These are phyloP conservation scores for Saccharomycopsis crataegensis DNA, from an alignment of 1,139 yeast species.

Conservation along the genomic window DNA sequence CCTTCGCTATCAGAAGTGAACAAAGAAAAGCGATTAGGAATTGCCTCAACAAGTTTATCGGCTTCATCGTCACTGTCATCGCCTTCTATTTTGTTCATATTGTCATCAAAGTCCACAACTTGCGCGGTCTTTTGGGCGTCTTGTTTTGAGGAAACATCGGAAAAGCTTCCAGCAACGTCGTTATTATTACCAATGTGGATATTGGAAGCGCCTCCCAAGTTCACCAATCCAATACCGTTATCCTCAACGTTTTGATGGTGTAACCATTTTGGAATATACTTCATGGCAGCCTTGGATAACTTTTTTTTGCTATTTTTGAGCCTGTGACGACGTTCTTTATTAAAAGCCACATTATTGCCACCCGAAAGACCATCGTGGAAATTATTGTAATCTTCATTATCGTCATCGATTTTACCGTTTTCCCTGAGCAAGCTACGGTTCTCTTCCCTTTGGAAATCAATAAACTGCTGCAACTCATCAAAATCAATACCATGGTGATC, in stretches of 20 bases:
- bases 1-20: constrained; percentile 77
- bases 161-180: no score
- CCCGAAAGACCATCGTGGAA: constrained; percentile 20
- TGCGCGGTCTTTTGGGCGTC: constrained; percentile 11
- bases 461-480: constrained; percentile 71
- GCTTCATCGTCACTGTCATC: constrained; percentile 10
- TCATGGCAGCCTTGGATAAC: constrained; percentile 46
- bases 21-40: constrained; percentile 74
- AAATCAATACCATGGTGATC: constrained; percentile 65
- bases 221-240: no score
- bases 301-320: constrained; percentile 20
- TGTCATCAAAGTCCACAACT: constrained; percentile 6
- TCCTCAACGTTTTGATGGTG: not conserved
- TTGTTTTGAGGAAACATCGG: not conserved
- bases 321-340: constrained; percentile 1
- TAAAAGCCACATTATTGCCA: constrained; percentile 24
- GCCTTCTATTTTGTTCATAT: constrained; percentile 1
- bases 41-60: constrained; percentile 1
- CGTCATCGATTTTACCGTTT: constrained; percentile 25
- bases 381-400: constrained; percentile 29
- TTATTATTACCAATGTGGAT: no score
- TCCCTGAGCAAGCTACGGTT: constrained; percentile 15
- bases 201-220: no score
- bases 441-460: constrained; percentile 38
- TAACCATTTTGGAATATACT: constrained; percentile 44